Evolutionary conservation across 306 rosid species (phyloP), one percentile per base, ranked within the genome.

Genomic region (Rosa multiflora): DNA sequence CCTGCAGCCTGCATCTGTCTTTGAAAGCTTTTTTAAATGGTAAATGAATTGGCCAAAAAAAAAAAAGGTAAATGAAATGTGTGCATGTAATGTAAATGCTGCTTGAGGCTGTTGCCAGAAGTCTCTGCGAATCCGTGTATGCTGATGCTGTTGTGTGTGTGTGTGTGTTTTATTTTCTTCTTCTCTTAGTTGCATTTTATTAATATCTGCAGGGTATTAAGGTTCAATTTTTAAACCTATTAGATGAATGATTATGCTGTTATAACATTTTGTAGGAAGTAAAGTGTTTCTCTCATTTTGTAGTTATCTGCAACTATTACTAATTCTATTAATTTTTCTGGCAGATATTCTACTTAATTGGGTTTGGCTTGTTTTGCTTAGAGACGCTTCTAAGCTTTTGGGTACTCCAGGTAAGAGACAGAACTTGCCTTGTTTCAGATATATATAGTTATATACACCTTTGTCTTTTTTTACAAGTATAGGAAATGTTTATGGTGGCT

Each of bases 341-440:
- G 79, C 93, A 96, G 99, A 85, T 96, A 76, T 93, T 93, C 89
- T 96, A 96, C 88, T 74, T 96, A 73, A 77, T 91, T 78, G 99
- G 99, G 73, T 96, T 96, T 82, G 99, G 84, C 43, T 78, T 96
- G 76, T 96, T 96, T 88, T 96, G 99, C 94, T 88, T 96, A 87
- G 99, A 96, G 83, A 26, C 94, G 20, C 98, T 96, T 87, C 88
- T 96, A 80, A 96, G 98, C 86, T 87, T 89, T 82, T 94, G 98
- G 98, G 98, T 94, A 13, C 92, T 94, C 80, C 98, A 94, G 98
- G 98, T 92, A 62, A 88, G 89, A 56, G 42, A 73, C 35, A 15
- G 7, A 72, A 69, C 53, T 66, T 77, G 53, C 55, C 52, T 77
- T 76, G 51, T 55, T 67, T 23, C 46, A 42, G 5, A 26, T 26